Conservation (phyloP, 2,329 filamentous ascomycete species). For the Aspergillus alliaceus region DNA sequence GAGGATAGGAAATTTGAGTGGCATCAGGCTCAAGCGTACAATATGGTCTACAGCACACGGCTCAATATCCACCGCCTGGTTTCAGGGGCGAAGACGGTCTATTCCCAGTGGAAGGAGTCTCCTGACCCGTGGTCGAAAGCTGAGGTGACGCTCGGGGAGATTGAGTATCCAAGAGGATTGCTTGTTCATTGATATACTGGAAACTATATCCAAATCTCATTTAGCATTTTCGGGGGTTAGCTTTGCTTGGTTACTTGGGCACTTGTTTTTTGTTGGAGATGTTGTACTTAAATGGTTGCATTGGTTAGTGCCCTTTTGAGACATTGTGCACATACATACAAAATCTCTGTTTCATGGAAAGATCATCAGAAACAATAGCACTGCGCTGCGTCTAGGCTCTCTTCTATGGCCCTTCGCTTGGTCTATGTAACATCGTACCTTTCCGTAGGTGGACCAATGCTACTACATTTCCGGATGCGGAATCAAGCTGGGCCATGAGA, state of each 20-base stretch:
- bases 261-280: not conserved
- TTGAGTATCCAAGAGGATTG: slow-evolving; percentile 22
- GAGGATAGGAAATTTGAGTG: slow-evolving; percentile 9
- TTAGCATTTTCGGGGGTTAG: not conserved
- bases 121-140: slow-evolving; percentile 20
- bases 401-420: not conserved
- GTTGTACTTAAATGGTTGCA: not conserved
- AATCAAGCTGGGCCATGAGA: not conserved
- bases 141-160: slow-evolving; percentile 14
- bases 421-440: not conserved
- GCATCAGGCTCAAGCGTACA: slow-evolving; percentile 16
- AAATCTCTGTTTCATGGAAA: not conserved
- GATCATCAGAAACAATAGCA: no score
- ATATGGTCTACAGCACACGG: slow-evolving; percentile 26
- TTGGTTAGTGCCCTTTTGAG: not conserved
- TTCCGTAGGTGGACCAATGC: not conserved
- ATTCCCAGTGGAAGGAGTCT: slow-evolving; percentile 21
- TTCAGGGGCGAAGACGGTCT: slow-evolving; percentile 15
- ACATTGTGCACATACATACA: not conserved
- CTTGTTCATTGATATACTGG: slow-evolving; percentile 8
- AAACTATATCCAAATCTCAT: not conserved
- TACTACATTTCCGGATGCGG: not conserved
- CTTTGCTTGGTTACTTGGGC: no score
- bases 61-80: slow-evolving; percentile 26
- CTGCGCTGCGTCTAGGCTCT: not conserved